phyloP scores from a whole-genome alignment of 2,329 filamentous ascomycete species.

The Pezicula carpinea region DNA sequence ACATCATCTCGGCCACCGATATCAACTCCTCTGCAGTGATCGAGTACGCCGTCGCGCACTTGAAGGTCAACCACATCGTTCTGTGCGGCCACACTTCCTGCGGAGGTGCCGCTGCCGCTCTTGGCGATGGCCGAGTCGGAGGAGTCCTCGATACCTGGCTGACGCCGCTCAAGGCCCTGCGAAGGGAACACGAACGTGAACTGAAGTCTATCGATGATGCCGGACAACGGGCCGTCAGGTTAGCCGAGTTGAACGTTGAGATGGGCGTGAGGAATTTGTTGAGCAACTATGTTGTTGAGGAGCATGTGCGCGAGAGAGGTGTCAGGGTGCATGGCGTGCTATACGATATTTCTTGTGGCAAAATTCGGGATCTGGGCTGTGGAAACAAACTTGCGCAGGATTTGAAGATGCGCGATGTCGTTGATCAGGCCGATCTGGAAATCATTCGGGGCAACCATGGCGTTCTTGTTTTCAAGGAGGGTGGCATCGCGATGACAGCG shows the following conservation, averaged over 20 bases:
- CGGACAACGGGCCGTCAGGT: conserved; percentile 49
- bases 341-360: conserved; percentile 56
- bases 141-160: conserved; percentile 53
- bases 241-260: conserved; percentile 75
- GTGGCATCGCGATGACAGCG: conserved; percentile 33
- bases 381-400: conserved; percentile 25
- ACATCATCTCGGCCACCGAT: conserved; percentile 71
- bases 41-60: conserved; percentile 69
- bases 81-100: conserved; percentile 66
- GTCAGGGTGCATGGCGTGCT: conserved; percentile 74
- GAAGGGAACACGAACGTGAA: conserved; percentile 46
- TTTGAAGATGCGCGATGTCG: background rate
- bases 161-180: conserved; percentile 43
- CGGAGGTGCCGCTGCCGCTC: conserved; percentile 60
- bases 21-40: conserved; percentile 72
- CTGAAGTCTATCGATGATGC: conserved; percentile 49
- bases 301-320: conserved; percentile 65
- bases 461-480: conserved; percentile 44
- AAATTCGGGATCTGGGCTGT: conserved; percentile 43
- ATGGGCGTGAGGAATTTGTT: conserved; percentile 62
- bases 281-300: conserved; percentile 63
- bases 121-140: conserved; percentile 42
- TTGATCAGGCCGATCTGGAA: conserved; percentile 1
- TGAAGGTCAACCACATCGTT: conserved; percentile 68
- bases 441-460: conserved; percentile 44